Percentiles rank a stretch among this genome's conserved stretches.
These are phyloP conservation scores for Calonectria ilicicola DNA, from an alignment of 2,329 filamentous ascomycete species.

Conservation along the genomic window DNA sequence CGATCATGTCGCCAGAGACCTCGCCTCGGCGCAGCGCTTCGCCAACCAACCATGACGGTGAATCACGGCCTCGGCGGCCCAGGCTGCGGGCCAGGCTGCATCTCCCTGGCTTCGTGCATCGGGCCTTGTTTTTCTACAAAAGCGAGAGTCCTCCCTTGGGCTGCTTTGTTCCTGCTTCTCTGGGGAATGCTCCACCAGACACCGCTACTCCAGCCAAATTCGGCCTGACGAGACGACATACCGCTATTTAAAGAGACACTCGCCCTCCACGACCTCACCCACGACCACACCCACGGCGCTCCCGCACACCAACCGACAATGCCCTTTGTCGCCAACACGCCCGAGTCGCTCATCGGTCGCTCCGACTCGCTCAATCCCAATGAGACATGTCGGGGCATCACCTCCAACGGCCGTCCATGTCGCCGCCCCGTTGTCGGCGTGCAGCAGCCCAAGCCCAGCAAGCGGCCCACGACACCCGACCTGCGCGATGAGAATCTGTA, in stretches of 20 bases:
- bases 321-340: slow-evolving; percentile 69
- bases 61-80: slow-evolving; percentile 25
- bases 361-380: slow-evolving; percentile 87
- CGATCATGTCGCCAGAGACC: background rate
- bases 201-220: slow-evolving; percentile 3
- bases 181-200: background rate
- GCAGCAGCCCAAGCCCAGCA: slow-evolving; percentile 43
- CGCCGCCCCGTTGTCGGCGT: slow-evolving; percentile 72
- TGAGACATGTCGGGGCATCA: slow-evolving; percentile 90
- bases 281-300: background rate
- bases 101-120: slow-evolving; percentile 25
- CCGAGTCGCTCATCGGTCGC: slow-evolving; percentile 82
- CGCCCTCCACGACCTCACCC: background rate
- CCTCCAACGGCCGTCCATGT: slow-evolving; percentile 84
- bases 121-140: slow-evolving; percentile 9
- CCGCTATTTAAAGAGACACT: background rate
- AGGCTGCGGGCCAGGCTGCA: slow-evolving; percentile 22
- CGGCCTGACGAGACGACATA: slow-evolving; percentile 3
- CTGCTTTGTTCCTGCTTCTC: background rate
- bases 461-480: slow-evolving; percentile 53
- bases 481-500: slow-evolving; percentile 74
- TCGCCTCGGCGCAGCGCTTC: slow-evolving; percentile 28
- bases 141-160: background rate
- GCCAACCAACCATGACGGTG: slow-evolving; percentile 37
- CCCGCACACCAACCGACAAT: slow-evolving; percentile 37